phyloP scores from a whole-genome alignment of 352 stramenopile species.

The Stramenopiles sp. region DNA sequence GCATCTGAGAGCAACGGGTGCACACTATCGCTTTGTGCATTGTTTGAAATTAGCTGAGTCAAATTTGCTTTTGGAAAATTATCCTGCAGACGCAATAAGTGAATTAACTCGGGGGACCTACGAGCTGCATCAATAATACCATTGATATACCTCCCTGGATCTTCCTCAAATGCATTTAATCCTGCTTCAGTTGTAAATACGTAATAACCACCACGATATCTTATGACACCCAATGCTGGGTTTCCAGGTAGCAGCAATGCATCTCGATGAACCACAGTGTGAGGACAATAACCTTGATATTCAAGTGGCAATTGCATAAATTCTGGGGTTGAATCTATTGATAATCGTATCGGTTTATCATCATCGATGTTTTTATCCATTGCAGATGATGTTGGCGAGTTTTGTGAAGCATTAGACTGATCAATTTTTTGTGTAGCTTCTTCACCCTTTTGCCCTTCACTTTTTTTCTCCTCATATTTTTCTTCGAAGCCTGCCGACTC shows the following conservation, averaged over 20 bases:
- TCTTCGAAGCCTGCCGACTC: too few relatives aligned
- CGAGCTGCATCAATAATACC: constrained; percentile 43
- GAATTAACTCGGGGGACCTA: constrained; percentile 63
- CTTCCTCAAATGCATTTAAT: constrained; percentile 57
- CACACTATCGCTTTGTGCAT: constrained; percentile 28
- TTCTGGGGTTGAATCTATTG: constrained; percentile 66
- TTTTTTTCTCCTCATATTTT: too few relatives aligned
- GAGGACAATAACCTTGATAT: constrained; percentile 77
- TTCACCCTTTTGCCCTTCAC: too few relatives aligned
- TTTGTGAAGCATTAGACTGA: too few relatives aligned
- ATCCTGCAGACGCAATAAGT: constrained; percentile 58
- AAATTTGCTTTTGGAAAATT: constrained; percentile 50
- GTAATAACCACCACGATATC: constrained; percentile 63
- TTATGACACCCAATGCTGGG: constrained; percentile 63
- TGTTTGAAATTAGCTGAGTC: constrained; percentile 43
- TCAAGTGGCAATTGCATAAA: constrained; percentile 78
- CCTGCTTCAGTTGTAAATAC: constrained; percentile 67
- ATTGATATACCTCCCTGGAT: constrained; percentile 49
- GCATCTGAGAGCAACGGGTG: constrained; percentile 34
- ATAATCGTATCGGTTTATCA: constrained; percentile 47
- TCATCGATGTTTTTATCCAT: not conserved
- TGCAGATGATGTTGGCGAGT: not conserved
- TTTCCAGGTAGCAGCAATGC: constrained; percentile 64
- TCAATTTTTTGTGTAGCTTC: too few relatives aligned
- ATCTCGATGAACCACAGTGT: constrained; percentile 59